Base-by-base conservation (phyloP, 2,329 filamentous ascomycete genomes). In the Exophiala lecanii-corni region DNA sequence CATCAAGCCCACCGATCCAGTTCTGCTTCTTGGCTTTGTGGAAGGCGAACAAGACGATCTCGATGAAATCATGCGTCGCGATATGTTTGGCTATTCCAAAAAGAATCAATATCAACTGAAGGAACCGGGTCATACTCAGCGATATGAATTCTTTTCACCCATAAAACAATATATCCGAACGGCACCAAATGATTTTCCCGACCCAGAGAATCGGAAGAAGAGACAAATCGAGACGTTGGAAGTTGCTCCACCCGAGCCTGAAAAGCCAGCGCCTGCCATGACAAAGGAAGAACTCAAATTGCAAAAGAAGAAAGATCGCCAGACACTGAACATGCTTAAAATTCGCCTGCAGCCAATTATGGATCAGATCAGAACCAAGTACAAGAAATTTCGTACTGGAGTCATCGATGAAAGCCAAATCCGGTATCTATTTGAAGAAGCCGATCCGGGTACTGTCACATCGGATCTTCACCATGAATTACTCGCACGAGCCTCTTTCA, bases 321-420 rank as follows among this genome's bases (percentile, higher is more conserved):
- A 91, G 51, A 79, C 83, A 9, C 74, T 97, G 41, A 96, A 97
- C 61, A 71, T 84, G 45, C 71, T 98, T 53, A 98, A 97, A 69
- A 81, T 94, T 28, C 74, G 84, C 40, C 80, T 98, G 41, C 89
- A 96, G 63, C 88, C 87, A 2, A 87, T 97, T 55, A 96, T 98
- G 89, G 91, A 98, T 55, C 88, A 96, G 65, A 87, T 98, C 60
- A 92, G 94, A 63, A 74, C 76, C 49, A 89, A 85, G 61, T 94
- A 95, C 68, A 86, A 84, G 61, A 88, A 88, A 55, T 97, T 97
- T 67, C 78, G 89, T 48, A 80, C 81, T 42, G 83, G 87, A 1
- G 79, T 87, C 31, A 83, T 98, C 48, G 79, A 86, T 2, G 81
- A 86, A 39, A 64, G 67, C 9, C 76, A 82, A 51, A 88, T 94